Percentiles rank a stretch among this genome's conserved stretches.
phyloP scores from a whole-genome alignment of 2,329 filamentous ascomycete genomes.

The Colletotrichum neosansevieriae region DNA sequence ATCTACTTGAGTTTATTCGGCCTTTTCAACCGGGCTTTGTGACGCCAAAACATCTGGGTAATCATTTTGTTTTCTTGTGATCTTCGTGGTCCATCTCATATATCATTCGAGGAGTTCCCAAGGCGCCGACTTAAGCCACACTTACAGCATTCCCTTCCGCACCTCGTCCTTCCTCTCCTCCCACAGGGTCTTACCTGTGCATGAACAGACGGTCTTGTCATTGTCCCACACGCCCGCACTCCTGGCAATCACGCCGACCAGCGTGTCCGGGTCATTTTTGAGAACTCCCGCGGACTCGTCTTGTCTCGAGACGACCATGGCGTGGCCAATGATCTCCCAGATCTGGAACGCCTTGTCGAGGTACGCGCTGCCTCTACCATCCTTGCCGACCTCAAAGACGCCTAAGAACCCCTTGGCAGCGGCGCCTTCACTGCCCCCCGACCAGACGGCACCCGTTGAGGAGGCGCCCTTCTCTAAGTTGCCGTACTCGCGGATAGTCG shows the following conservation, averaged over 20 bases:
- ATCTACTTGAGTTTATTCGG: conserved; percentile 36
- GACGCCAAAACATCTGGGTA: conserved; percentile 22
- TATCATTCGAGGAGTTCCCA: conserved; percentile 25
- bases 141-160: conserved; percentile 82
- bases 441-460: conserved; percentile 87
- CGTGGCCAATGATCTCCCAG: conserved; percentile 96
- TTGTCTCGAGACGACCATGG: conserved; percentile 83
- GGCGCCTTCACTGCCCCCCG: conserved; percentile 57
- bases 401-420: conserved; percentile 72
- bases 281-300: conserved; percentile 65
- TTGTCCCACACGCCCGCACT: conserved; percentile 99
- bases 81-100: conserved; percentile 23
- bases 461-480: conserved; percentile 87
- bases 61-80: conserved; percentile 4
- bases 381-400: conserved; percentile 77
- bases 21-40: conserved; percentile 27
- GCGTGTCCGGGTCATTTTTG: conserved; percentile 83
- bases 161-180: conserved; percentile 94
- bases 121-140: neutral
- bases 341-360: conserved; percentile 86
- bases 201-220: conserved; percentile 97
- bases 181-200: conserved; percentile 98
- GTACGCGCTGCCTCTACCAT: conserved; percentile 84
- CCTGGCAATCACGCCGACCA: conserved; percentile 93
- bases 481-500: conserved; percentile 86